Evolutionary conservation across 768 basidiomycete genomes (phyloP), one percentile per base, ranked within the genome.

Genomic region (Naganishia onofrii): DNA sequence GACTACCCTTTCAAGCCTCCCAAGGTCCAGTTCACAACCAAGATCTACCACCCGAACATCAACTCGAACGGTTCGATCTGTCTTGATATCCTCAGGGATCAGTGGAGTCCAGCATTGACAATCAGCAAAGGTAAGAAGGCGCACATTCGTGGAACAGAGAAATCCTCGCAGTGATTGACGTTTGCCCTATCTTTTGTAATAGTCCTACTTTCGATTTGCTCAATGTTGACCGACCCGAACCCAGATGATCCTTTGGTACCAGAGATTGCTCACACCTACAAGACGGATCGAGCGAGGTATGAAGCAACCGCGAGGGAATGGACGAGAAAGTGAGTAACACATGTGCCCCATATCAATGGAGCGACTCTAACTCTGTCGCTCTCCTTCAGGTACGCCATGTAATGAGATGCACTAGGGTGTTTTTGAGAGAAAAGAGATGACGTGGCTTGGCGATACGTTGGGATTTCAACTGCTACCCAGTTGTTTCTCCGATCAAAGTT

Each of bases 1-100:
- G 95, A 99, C 82, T 99, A 99, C 85, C 96, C 96, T 29, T 98
- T 98, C 89, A 97, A 98, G 84, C 96, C 96, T 52, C 96, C 96
- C 83, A 99, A 99, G 87, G 93, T 99, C 84, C 90, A 90, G 85
- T 99, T 99, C 83, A 95, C 93, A 75, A 98, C 96, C 80, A 97
- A 96, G 90, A 97, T 97, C 77, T 98, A 97, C 83, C 95, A 98
- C 83, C 95, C 95, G 42, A 98, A 98, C 86, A 97, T 99, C 93
- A 99, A 99, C 81, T 92, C 95, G 76, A 99, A 99, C 78, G 96
- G 96, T 51, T 94, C 92, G 73, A 98, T 99, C 83, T 99, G 95
- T 82, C 84, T 99, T 76, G 96, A 99, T 82, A 99, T 99, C 79
- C 84, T 99, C 80, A 86, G 94, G 82, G 96, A 99, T 82, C 96